Evolutionary conservation across 192 early-diverging fungal genomes (phyloP).

Genomic region (Entophlyctis luteolus): DNA sequence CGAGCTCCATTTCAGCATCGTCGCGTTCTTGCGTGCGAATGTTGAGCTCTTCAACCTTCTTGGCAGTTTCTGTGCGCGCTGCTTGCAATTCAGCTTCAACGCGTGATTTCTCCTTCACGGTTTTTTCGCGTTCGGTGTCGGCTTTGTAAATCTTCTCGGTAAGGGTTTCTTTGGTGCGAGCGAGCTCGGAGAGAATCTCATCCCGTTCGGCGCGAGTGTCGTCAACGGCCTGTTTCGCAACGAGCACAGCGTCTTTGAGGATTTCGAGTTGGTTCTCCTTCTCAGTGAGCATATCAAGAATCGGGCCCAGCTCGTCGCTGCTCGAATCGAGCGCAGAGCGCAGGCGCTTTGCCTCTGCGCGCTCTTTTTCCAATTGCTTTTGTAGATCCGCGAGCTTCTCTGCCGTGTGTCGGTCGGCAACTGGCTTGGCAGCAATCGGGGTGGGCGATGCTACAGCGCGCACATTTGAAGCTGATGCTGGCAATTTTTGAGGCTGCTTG

Average conservation of each 20-base stretch:
- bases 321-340: not conserved
- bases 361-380: not conserved
- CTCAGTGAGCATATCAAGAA: conserved; percentile 19
- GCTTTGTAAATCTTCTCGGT: conserved; percentile 5
- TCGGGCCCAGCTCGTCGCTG: not conserved
- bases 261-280: conserved; percentile 21
- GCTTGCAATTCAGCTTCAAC: not conserved
- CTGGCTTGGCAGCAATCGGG: not conserved
- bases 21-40: conserved; percentile 17
- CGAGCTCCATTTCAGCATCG: conserved; percentile 25
- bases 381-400: not conserved
- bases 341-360: not conserved
- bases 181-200: not conserved
- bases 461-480: not conserved
- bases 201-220: conserved; percentile 19
- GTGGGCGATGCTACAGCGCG: not conserved
- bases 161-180: not conserved
- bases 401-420: not conserved
- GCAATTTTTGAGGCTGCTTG: not conserved
- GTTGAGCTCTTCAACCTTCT: not conserved
- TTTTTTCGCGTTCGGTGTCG: not conserved
- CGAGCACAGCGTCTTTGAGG: conserved; percentile 12
- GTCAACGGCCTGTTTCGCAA: conserved; percentile 13
- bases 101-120: not conserved
- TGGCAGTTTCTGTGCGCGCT: not conserved